These are phyloP conservation scores for Saturnispora hagleri DNA, from an alignment of 805 yeast genomes.

Conservation along the genomic window DNA sequence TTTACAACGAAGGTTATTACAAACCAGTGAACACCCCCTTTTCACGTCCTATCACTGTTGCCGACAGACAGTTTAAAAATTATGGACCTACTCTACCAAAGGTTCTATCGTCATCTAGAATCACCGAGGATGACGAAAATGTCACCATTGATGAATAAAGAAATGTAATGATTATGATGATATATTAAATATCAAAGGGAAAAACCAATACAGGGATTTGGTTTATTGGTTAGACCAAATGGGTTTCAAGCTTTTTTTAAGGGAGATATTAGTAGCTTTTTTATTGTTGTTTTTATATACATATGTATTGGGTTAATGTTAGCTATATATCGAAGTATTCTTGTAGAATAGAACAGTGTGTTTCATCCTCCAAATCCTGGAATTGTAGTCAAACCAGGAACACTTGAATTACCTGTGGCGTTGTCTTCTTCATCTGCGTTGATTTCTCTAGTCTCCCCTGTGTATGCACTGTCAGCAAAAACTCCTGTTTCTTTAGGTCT, in stretches of 20 bases:
- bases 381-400: neutral
- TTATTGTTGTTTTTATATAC: neutral
- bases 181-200: neutral
- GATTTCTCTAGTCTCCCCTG: conserved; percentile 31
- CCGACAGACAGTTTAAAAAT: conserved; percentile 4
- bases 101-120: conserved; percentile 12
- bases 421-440: conserved; percentile 2
- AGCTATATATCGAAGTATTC: neutral
- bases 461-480: conserved; percentile 74
- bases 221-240: neutral
- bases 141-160: neutral
- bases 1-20: conserved; percentile 24
- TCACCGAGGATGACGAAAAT: neutral
- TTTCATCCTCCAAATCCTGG: neutral
- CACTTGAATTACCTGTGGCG: neutral
- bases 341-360: neutral
- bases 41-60: conserved; percentile 13
- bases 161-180: neutral
- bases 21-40: conserved; percentile 19
- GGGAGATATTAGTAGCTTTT: neutral
- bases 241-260: neutral
- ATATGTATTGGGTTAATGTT: neutral
- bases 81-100: conserved; percentile 7
- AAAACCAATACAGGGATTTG: neutral
- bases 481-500: conserved; percentile 83